Evolutionary conservation across 768 basidiomycete genomes (phyloP).

Genomic region (Chiua virens): DNA sequence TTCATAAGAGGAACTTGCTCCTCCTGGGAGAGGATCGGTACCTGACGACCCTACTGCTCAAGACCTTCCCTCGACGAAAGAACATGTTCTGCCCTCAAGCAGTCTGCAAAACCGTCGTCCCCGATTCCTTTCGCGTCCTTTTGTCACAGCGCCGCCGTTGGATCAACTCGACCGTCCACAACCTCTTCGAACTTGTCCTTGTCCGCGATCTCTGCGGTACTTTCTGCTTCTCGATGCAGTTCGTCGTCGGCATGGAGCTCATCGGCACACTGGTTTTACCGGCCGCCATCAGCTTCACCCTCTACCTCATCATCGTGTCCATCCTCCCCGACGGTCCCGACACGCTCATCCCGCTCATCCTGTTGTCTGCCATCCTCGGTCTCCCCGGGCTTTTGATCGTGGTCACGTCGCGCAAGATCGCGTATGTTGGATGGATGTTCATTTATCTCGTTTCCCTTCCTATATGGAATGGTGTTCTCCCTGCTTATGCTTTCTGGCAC

Average conservation of each 20-base stretch:
- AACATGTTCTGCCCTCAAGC: conserved; percentile 99
- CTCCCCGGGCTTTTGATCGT: conserved; percentile 95
- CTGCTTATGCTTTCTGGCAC: conserved; percentile 98
- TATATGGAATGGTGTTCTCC: conserved; percentile 95
- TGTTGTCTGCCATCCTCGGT: conserved; percentile 93
- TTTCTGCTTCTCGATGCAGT: conserved; percentile 99
- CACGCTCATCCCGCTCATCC: conserved; percentile 86
- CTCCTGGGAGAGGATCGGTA: conserved; percentile 99
- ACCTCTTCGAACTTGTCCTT: conserved; percentile 89
- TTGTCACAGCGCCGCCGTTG: conserved; percentile 96
- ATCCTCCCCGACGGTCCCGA: conserved; percentile 78
- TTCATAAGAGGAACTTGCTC: conserved; percentile 98
- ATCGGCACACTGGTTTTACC: conserved; percentile 95
- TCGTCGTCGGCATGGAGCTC: conserved; percentile 98
- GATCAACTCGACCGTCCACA: conserved; percentile 99
- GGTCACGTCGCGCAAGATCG: conserved; percentile 90
- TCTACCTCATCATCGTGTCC: conserved; percentile 88
- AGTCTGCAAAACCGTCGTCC: conserved; percentile 98
- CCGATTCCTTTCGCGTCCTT: conserved; percentile 91
- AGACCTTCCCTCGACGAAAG: conserved; percentile 99
- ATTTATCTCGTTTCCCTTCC: conserved; percentile 91
- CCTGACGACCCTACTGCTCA: conserved; percentile 94
- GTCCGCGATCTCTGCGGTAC: conserved; percentile 99
- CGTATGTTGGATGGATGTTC: conserved; percentile 97
- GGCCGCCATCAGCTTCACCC: conserved; percentile 95